phyloP scores from a whole-genome alignment of 164 flowering plant genomes.

The Paratinospora sagittata region DNA sequence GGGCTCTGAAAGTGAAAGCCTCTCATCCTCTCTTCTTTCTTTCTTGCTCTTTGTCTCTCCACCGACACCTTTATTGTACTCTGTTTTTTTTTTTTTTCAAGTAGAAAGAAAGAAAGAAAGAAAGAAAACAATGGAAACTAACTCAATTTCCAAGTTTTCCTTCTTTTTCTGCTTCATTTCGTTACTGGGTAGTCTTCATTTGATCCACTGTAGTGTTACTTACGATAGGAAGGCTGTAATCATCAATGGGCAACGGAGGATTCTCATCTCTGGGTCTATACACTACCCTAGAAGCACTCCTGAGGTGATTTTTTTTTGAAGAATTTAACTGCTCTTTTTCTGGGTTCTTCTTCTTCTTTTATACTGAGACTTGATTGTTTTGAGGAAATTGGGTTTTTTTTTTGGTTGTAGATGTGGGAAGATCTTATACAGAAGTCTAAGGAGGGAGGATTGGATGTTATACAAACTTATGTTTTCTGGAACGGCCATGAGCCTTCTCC shows the following conservation, averaged over 20 bases:
- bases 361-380: background rate
- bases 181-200: conserved; percentile 25
- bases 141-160: conserved; percentile 48
- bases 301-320: conserved; percentile 42
- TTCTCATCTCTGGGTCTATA: conserved; percentile 83
- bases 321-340: background rate
- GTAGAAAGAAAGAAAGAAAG: background rate
- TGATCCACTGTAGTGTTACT: conserved; percentile 44
- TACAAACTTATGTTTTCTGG: conserved; percentile 86
- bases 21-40: too few relatives aligned
- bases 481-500: conserved; percentile 70
- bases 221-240: conserved; percentile 67
- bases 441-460: conserved; percentile 74
- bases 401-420: conserved; percentile 64
- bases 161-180: conserved; percentile 20
- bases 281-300: conserved; percentile 94
- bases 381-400: conserved; percentile 15
- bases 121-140: conserved; percentile 35
- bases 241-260: conserved; percentile 69
- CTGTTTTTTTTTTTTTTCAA: background rate
- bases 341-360: conserved; percentile 14
- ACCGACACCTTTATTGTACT: too few relatives aligned
- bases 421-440: conserved; percentile 73
- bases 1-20: background rate
- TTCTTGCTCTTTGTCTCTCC: too few relatives aligned